phyloP scores from a whole-genome alignment of 2,329 filamentous ascomycete genomes.

The Stachybotrys chlorohalonatus region DNA sequence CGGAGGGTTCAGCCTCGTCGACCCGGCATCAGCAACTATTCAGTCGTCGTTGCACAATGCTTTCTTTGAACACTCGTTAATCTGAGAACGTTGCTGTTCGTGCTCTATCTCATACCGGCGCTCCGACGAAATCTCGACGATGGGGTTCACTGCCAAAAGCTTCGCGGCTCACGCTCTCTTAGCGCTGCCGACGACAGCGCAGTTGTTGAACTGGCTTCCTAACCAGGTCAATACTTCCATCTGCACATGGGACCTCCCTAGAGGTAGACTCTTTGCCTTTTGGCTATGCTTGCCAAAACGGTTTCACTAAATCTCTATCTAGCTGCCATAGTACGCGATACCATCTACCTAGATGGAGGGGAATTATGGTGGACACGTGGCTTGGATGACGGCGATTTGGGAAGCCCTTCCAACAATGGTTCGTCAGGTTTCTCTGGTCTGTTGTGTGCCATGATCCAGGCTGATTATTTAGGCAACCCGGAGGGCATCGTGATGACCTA shows the following conservation, averaged over 20 bases:
- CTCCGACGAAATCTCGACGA: too few relatives aligned
- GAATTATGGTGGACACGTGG: constrained; percentile 42
- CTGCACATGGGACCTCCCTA: constrained; percentile 45
- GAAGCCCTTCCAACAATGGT: constrained; percentile 28
- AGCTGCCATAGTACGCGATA: constrained; percentile 53
- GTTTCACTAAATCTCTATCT: constrained; percentile 10
- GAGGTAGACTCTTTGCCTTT: constrained; percentile 21
- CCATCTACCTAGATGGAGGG: constrained; percentile 58
- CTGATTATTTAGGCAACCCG: constrained; percentile 33
- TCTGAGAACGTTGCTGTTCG: neutral
- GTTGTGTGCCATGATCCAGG: neutral
- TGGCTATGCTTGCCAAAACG: too few relatives aligned
- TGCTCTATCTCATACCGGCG: too few relatives aligned
- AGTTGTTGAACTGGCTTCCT: constrained; percentile 36
- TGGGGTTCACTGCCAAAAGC: too few relatives aligned
- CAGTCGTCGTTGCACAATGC: neutral
- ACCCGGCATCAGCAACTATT: neutral
- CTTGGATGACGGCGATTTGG: constrained; percentile 32
- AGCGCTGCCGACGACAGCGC: constrained; percentile 18
- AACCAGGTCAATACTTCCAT: constrained; percentile 49
- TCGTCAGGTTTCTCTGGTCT: constrained; percentile 10
- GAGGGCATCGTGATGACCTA: constrained; percentile 45
- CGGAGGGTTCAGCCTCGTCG: neutral
- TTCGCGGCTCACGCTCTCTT: constrained; percentile 7
- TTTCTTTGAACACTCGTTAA: neutral